A percentile compares a stretch with the other conserved stretches of the same genome.
These are phyloP conservation scores for Fusarium ramigenum DNA, from an alignment of 2,329 filamentous ascomycete genomes.

Conservation along the genomic window DNA sequence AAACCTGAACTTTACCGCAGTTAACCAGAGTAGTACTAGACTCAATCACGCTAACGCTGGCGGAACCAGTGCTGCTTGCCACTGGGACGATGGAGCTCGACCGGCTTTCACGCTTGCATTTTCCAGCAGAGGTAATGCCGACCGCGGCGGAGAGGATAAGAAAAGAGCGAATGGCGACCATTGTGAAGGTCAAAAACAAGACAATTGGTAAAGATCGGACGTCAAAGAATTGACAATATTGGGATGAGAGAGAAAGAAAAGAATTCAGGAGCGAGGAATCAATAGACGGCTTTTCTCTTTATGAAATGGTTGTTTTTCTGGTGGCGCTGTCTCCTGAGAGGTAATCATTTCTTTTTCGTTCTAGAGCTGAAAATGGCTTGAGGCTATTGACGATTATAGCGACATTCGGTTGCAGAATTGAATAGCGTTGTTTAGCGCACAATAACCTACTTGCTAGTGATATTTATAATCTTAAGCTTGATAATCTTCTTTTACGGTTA, in stretches of 20 bases:
- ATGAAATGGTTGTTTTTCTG: background rate
- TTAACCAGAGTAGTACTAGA: background rate
- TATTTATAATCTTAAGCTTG: background rate
- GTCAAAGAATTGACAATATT: background rate
- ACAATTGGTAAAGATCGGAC: background rate
- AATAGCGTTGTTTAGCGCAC: background rate
- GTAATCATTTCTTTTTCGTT: background rate
- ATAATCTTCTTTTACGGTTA: rapidly evolving
- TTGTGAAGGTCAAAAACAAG: background rate
- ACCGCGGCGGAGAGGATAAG: rapidly evolving
- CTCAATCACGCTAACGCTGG: rapidly evolving
- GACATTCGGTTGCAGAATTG: background rate
- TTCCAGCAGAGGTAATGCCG: background rate
- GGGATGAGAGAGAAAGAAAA: background rate
- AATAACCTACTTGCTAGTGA: background rate
- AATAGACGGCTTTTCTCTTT: rapidly evolving
- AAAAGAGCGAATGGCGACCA: background rate
- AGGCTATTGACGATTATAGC: background rate
- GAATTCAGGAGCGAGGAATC: rapidly evolving
- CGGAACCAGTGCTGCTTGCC: background rate
- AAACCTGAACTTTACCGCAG: no score
- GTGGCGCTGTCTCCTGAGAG: background rate
- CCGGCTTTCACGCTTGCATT: background rate
- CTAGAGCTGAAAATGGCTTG: background rate
- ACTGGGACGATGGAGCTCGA: rapidly evolving